Evolutionary conservation across 371 early-diverging fungal genomes (phyloP), one percentile per base, ranked within the genome.

Genomic region (Mortierella sp.): DNA sequence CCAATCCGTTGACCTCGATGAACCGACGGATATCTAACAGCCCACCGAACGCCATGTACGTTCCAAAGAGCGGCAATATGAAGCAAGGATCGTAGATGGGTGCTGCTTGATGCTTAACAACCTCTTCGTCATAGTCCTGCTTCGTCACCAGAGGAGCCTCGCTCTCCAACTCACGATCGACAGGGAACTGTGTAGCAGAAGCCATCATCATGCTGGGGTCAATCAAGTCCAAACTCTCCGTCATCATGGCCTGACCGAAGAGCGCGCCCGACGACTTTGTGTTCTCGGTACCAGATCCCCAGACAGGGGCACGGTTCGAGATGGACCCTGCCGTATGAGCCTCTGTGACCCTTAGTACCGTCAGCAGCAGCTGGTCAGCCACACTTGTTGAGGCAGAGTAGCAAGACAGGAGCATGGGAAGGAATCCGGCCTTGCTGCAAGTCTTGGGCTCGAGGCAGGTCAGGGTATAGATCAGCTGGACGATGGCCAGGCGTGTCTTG

Each of bases 1-100:
- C 96, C 1, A 96, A 79, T 2, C 91, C 92, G 75, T 96, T 94
- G 68, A 88, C 89, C 73, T 96, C 96, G n/a, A 96, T 89, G 58
- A 94, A 88, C 24, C 88, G 88, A 55, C 93, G 89, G 75, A 92
- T 89, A 43, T 95, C 95, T 6, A 93, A 49, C 70, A 75, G 81
- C 6, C 88, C 89, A 49, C 92, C 93, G 41, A 87, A 87, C 21
- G 92, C 84, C 46, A 96, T 87, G 70, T 90, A 78, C 16, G 90
- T 92, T 1, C 93, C 93, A 83, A 95, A 91, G 21, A 96, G 85
- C 2, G 96, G 95, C 32, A 96, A 80, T 77, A 96, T 90, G 83
- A 95, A 97, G 7, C 89, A 84, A 46, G 93, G 91, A 79, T 96
- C 96, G 76, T 96, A 97, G 35, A 75, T 60, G 12, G 81, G 79